Conservation (phyloP, 805 yeast species). For the Sungouiozyma ichnusensis region DNA sequence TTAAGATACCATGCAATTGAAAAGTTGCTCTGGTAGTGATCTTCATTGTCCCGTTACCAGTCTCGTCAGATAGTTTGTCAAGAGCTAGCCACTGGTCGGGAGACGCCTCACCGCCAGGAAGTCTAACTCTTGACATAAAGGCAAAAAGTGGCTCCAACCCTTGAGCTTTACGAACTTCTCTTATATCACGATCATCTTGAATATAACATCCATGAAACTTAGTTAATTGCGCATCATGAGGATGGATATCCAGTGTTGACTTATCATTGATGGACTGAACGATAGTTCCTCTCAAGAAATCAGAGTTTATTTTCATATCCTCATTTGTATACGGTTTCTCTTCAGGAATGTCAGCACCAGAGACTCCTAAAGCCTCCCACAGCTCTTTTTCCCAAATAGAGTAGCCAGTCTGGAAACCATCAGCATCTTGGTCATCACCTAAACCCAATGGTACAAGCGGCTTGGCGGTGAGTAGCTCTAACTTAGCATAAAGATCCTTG, state of each 20-base stretch:
- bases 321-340: constrained; percentile 92
- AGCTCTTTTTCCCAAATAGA: constrained; percentile 72
- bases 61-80: constrained; percentile 67
- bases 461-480: constrained; percentile 63
- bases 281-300: constrained; percentile 87
- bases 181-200: constrained; percentile 96
- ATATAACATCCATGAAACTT: constrained; percentile 96
- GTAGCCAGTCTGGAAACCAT: constrained; percentile 89
- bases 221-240: constrained; percentile 86
- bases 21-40: constrained; percentile 94
- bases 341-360: constrained; percentile 65
- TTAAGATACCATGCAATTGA: constrained; percentile 91
- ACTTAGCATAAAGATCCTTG: constrained; percentile 55
- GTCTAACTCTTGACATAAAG: constrained; percentile 93
- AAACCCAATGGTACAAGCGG: constrained; percentile 67
- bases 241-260: constrained; percentile 83
- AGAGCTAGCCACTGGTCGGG: constrained; percentile 83
- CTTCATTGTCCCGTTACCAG: constrained; percentile 90
- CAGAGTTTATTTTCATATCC: constrained; percentile 82
- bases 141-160: constrained; percentile 93
- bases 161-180: constrained; percentile 85
- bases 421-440: constrained; percentile 97
- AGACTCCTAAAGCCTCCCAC: constrained; percentile 88
- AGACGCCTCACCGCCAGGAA: constrained; percentile 86
- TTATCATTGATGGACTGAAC: constrained; percentile 73